A percentile compares a stretch with the other conserved stretches of the same genome.
These are phyloP conservation scores for Tetradesmus lagerheimii DNA, from an alignment of 139 green algal species.

Conservation along the genomic window DNA sequence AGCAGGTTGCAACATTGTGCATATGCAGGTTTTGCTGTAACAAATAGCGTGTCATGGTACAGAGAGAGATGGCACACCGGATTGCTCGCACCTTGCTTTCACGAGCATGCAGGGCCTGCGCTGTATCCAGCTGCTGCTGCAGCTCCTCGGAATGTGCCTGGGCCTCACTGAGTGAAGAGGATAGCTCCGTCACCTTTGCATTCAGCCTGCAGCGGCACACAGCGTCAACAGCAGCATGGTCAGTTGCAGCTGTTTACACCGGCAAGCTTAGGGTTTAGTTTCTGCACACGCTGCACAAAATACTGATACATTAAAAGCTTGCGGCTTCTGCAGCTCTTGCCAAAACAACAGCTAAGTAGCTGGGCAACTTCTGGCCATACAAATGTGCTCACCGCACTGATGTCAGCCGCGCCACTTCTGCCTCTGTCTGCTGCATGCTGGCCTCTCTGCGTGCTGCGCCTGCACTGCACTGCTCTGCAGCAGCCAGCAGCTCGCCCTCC, in stretches of 20 bases:
- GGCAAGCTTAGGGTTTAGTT: no score
- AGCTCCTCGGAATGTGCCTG: conserved; percentile 35
- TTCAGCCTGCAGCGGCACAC: conserved; percentile 55
- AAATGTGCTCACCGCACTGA: conserved; percentile 32
- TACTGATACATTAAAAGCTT: background rate
- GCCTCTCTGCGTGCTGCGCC: conserved; percentile 35
- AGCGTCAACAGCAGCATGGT: background rate
- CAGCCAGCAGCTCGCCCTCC: conserved; percentile 51
- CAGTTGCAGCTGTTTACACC: no score
- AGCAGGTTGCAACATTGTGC: no score
- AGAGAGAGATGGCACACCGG: no score
- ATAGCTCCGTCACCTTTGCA: conserved; percentile 66
- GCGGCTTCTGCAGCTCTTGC: background rate
- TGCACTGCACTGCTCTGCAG: conserved; percentile 45
- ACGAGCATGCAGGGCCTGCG: conserved; percentile 32
- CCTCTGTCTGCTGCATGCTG: conserved; percentile 54
- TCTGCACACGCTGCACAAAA: no score
- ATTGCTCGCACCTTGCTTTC: conserved; percentile 30
- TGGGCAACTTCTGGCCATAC: no score
- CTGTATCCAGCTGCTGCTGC: background rate
- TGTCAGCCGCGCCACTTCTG: conserved; percentile 54
- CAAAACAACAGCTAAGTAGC: no score
- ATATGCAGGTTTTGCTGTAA: no score
- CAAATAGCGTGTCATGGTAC: no score
- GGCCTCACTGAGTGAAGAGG: conserved; percentile 52